Evolutionary conservation across 495 filamentous ascomycete genomes (phyloP).

Genomic region (Penicillium cataractarum): DNA sequence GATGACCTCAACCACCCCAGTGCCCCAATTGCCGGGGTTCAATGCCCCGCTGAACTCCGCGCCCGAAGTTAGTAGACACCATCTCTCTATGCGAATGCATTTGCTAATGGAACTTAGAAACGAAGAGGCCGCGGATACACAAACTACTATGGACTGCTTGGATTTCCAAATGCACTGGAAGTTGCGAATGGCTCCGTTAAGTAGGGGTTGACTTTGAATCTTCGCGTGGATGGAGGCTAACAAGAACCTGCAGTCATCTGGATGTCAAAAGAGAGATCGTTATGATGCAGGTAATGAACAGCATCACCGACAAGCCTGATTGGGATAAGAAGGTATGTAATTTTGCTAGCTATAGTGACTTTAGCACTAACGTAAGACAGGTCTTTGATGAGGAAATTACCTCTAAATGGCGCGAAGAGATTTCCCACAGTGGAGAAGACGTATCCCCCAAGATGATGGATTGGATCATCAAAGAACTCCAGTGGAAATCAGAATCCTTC

Average conservation of each 20-base stretch:
- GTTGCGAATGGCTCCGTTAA: background rate
- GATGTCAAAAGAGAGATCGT: slow-evolving; percentile 33
- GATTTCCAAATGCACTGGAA: background rate
- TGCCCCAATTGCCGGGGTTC: background rate
- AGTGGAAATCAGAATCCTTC: slow-evolving; percentile 42
- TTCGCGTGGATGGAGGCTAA: background rate
- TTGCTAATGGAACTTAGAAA: background rate
- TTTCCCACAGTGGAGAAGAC: slow-evolving; percentile 29
- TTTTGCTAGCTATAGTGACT: background rate
- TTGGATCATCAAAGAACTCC: slow-evolving; percentile 54
- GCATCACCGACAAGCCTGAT: slow-evolving; percentile 49
- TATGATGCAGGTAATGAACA: slow-evolving; percentile 43
- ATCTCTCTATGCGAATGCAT: background rate
- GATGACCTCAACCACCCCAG: background rate
- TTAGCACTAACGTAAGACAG: background rate
- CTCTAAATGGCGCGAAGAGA: slow-evolving; percentile 43
- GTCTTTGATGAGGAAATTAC: slow-evolving; percentile 50
- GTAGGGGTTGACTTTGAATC: background rate
- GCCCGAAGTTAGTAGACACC: background rate
- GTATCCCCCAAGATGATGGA: slow-evolving; percentile 54
- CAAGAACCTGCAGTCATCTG: background rate
- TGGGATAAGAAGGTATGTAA: slow-evolving; percentile 38
- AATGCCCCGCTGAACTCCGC: background rate
- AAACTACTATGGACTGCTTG: background rate
- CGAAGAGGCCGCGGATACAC: background rate